Conservation (phyloP, 495 filamentous ascomycete genomes). For the Beverwykella pulmonaria region DNA sequence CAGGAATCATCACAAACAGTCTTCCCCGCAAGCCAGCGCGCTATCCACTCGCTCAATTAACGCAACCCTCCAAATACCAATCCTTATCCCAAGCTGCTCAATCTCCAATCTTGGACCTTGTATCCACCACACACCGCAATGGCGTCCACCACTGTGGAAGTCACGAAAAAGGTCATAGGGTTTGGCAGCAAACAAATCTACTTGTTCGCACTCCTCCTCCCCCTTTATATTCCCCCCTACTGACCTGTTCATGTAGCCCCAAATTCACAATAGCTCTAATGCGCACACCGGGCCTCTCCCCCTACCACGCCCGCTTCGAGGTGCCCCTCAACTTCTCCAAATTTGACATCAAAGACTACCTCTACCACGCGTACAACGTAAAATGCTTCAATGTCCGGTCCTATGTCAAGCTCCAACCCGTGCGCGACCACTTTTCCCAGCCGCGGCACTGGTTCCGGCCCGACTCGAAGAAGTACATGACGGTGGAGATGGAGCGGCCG, state of each 20-base stretch:
- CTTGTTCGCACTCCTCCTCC: constrained; percentile 40
- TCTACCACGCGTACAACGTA: constrained; percentile 73
- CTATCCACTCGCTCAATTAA: background rate
- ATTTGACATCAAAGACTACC: constrained; percentile 87
- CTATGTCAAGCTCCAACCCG: constrained; percentile 70
- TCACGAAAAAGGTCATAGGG: background rate
- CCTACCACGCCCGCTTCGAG: constrained; percentile 78
- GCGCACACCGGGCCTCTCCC: constrained; percentile 68
- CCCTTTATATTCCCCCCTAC: background rate
- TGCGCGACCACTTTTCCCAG: constrained; percentile 53
- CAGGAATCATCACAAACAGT: background rate
- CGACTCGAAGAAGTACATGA: constrained; percentile 81
- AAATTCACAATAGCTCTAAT: constrained; percentile 76
- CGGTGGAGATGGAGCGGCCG: constrained; percentile 76
- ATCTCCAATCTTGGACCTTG: background rate
- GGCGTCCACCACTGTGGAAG: background rate
- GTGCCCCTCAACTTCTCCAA: constrained; percentile 90
- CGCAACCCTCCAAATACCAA: background rate
- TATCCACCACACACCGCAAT: background rate
- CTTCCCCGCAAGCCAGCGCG: background rate
- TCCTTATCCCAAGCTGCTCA: background rate
- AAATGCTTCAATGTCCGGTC: constrained; percentile 69
- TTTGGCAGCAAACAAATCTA: constrained; percentile 46
- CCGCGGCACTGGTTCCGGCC: constrained; percentile 58
- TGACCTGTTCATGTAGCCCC: constrained; percentile 57